Base-by-base conservation (phyloP, 2,329 filamentous ascomycete genomes). In the Talaromyces atroroseus region DNA sequence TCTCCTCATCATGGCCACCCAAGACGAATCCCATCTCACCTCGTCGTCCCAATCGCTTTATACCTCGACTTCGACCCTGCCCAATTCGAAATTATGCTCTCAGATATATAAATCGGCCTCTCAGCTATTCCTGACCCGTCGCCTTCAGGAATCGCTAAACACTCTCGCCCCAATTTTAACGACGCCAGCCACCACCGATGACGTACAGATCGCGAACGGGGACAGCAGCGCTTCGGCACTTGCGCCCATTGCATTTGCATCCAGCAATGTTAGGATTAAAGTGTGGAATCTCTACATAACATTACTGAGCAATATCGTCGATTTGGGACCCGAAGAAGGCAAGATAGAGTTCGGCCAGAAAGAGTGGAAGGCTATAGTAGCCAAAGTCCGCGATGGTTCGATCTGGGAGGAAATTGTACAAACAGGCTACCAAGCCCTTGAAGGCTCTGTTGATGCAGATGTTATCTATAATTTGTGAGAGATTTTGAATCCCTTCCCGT, bases 271-370 rank as follows among this genome's bases (percentile, higher is more conserved):
- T 57, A 81, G 92, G 62, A 88, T 96, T 71, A 99, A 97, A 74
- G 88, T 97, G 61, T 99, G 94, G 94, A 96, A 91, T 72, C 81
- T 99, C 66, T 99, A 97, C 71, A 82, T 97, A 62, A 96, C 92
- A 18, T 87, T 96, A 51, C 79, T 97, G 60, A 96, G 96, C 75
- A 88, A 90, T 40, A 88, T 96, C 61, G 79, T 95, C 36, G 92
- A 97, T 67, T 79, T 97, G 68, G 90, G 91, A 56, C 80, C 89
- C 1, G 90, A 96, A 63, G 92, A 96, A 71, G 94, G 92, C 50
- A 96, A 94, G 76, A 83, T 87, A 52, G 82, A 87, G 12, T 95
- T 97, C 75, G 94, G 94, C 3, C 85, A 84, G 52, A 84, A 89
- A 66, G 86, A 90, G 69, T 99, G 92, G 89, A 87, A 90, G 70